Evolutionary conservation across 2,329 filamentous ascomycete species (phyloP), one percentile per base, ranked within the genome.

Genomic region (Sporothrix euskadiensis): DNA sequence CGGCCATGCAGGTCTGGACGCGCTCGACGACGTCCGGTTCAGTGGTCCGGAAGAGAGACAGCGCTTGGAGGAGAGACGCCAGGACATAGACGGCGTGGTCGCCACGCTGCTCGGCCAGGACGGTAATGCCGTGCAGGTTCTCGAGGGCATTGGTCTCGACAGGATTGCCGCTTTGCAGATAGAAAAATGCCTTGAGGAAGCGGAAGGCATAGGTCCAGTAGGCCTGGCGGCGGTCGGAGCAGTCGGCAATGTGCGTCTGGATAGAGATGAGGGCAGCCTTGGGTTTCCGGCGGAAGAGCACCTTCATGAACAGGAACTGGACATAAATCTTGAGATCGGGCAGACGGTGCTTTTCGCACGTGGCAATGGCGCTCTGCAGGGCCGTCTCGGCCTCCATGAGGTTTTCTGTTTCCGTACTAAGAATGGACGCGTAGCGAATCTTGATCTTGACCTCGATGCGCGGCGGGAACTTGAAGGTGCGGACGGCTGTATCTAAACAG

Each of bases 161-260:
- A 10, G 87, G 85, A 59, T 84, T 88, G 4, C 87, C 84, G 65
- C 86, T 85, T 76, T 92, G 87, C 69, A 93, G 82, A 74, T 91
- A 88, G 63, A 94, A 87, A 0, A 91, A 89, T 0, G 91, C 88
- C 76, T 92, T 92, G 16, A 94, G 82, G 63, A 95, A 89, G 8
- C 92, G 89, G 77, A 94, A 92, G 0, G 90, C 91, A 79, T 94
- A 95, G 19, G 91, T 86, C 92, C 92, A 95, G 69, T 89, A 87
- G 92, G 90, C 78, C 90, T 89, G 78, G 89, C 90, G 49, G 84
- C 88, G 74, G 16, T 89, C 87, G 80, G 91, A 88, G 41, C 90
- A 89, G 78, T 94, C 90, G 0, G 86, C 83, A 63, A 94, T 91
- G 61, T 91, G 86, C 35, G 86, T 86, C 78, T 94, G 92, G 19